Conservation (phyloP, 2,329 filamentous ascomycete genomes). For the Ploettnerulaceae sp. region DNA sequence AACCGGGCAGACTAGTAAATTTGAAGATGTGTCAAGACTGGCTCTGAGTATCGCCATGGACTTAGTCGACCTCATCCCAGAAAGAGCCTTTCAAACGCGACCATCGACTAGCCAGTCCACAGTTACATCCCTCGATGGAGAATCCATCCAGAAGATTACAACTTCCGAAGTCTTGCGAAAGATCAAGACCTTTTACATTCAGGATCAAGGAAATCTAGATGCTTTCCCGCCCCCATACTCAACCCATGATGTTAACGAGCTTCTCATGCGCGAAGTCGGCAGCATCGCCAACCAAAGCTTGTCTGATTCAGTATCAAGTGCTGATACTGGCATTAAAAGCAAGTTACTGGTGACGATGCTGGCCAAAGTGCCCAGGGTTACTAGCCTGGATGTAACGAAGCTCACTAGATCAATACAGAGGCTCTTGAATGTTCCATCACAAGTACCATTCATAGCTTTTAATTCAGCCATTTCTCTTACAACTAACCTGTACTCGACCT, state of each 20-base stretch:
- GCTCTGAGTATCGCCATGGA: constrained; percentile 48
- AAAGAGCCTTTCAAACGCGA: constrained; percentile 51
- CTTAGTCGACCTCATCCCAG: constrained; percentile 60
- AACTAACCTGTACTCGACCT: constrained; percentile 50
- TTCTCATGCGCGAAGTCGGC: constrained; percentile 58
- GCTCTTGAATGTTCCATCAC: constrained; percentile 39
- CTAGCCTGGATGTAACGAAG: constrained; percentile 42
- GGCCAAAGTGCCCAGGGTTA: constrained; percentile 45
- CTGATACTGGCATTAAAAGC: constrained; percentile 52
- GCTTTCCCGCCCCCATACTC: constrained; percentile 55
- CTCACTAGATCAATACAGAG: constrained; percentile 48
- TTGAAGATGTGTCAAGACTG: constrained; percentile 26
- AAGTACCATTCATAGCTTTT: constrained; percentile 49
- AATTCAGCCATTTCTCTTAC: constrained; percentile 55
- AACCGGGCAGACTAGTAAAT: constrained; percentile 20
- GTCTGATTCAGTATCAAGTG: constrained; percentile 37
- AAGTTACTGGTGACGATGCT: constrained; percentile 55
- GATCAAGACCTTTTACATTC: constrained; percentile 62
- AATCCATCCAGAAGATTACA: constrained; percentile 32
- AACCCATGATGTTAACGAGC: constrained; percentile 50
- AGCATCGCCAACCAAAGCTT: constrained; percentile 47
- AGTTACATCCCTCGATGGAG: constrained; percentile 26
- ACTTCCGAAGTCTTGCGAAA: constrained; percentile 53
- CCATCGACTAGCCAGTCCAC: constrained; percentile 28
- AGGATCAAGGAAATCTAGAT: constrained; percentile 66